Evolutionary conservation across 768 basidiomycete species (phyloP).

Genomic region (Austroboletus eburneus): DNA sequence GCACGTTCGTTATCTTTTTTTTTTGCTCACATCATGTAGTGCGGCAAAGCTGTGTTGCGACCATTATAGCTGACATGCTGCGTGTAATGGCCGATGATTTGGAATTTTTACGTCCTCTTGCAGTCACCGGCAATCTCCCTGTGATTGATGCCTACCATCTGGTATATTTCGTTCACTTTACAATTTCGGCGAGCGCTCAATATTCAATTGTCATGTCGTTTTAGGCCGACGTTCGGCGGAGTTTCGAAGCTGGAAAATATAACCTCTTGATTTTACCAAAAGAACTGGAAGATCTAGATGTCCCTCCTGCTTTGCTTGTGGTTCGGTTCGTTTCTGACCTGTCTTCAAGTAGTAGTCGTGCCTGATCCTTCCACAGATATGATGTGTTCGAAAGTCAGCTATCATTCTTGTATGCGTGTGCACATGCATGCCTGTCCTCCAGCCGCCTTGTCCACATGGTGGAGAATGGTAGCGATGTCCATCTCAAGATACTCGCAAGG

Average conservation of each 20-base stretch:
- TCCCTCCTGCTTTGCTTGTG: conserved; percentile 54
- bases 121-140: conserved; percentile 38
- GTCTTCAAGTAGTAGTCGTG: neutral
- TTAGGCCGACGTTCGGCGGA: conserved; percentile 46
- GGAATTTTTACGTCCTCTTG: conserved; percentile 52
- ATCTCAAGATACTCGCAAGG: conserved; percentile 48
- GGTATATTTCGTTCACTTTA: conserved; percentile 18
- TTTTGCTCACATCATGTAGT: conserved; percentile 38
- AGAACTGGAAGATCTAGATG: conserved; percentile 54
- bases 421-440: conserved; percentile 42
- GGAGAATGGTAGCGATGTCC: conserved; percentile 52
- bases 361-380: conserved; percentile 33
- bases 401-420: conserved; percentile 53
- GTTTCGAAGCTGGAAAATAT: conserved; percentile 50
- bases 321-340: conserved; percentile 46
- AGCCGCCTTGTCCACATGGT: conserved; percentile 61
- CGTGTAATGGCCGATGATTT: conserved; percentile 48
- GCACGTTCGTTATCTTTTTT: conserved; percentile 26
- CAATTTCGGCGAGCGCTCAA: conserved; percentile 4
- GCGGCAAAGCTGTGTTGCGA: conserved; percentile 48
- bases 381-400: conserved; percentile 51
- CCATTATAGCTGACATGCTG: conserved; percentile 55
- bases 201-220: neutral
- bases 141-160: conserved; percentile 32
- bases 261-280: conserved; percentile 66